Evolutionary conservation across 345 rosid species (phyloP).

Genomic region (Linum tenue): DNA sequence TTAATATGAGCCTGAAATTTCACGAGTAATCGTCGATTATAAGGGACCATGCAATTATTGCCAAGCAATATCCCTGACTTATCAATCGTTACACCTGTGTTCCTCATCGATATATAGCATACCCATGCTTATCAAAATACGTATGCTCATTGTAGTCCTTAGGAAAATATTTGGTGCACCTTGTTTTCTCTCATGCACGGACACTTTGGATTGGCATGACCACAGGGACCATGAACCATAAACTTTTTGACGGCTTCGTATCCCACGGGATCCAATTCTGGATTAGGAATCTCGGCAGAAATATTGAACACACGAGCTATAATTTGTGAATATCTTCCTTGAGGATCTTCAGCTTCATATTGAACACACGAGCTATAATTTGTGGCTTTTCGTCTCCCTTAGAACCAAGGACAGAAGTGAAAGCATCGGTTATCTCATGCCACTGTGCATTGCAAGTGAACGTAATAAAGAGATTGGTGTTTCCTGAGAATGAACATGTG

Average conservation of each 20-base stretch:
- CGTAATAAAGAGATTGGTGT: too few relatives aligned
- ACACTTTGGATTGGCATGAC: neutral
- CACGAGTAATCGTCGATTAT: neutral
- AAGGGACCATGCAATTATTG: neutral
- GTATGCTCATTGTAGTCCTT: neutral
- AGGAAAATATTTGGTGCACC: neutral
- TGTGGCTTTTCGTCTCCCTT: too few relatives aligned
- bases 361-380: too few relatives aligned
- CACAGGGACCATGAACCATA: constrained; percentile 9
- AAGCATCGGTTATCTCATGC: too few relatives aligned
- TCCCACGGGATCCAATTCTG: neutral
- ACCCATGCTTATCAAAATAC: neutral
- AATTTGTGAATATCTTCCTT: too few relatives aligned
- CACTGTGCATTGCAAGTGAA: too few relatives aligned
- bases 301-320: too few relatives aligned
- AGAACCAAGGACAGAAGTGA: too few relatives aligned
- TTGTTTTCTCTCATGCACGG: neutral
- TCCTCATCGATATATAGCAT: neutral
- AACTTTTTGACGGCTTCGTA: neutral
- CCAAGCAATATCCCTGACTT: neutral
- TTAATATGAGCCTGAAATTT: constrained; percentile 6
- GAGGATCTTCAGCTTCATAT: too few relatives aligned
- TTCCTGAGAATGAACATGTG: too few relatives aligned
- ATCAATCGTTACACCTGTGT: neutral
- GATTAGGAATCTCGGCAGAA: neutral